Conservation (phyloP, 768 basidiomycete genomes). For the Leccinum longicurvipes region DNA sequence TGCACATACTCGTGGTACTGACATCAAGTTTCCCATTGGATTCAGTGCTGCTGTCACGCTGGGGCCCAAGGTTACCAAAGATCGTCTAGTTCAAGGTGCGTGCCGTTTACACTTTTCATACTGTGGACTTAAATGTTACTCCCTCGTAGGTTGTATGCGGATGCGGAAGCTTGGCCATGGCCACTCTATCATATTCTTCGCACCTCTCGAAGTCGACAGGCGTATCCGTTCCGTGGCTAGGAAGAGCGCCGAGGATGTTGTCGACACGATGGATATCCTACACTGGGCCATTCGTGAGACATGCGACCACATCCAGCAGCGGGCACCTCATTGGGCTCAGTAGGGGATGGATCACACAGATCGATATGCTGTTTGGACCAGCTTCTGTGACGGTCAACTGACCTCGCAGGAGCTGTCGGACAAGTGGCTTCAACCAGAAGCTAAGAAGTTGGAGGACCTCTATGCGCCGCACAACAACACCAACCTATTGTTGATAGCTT, state of each 20-base stretch:
- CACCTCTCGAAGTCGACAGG: constrained; percentile 43
- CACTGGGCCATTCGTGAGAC: constrained; percentile 46
- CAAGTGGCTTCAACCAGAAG: constrained; percentile 41
- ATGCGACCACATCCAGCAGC: constrained; percentile 38
- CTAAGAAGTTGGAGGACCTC: constrained; percentile 33
- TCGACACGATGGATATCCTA: constrained; percentile 35
- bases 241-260: constrained; percentile 1
- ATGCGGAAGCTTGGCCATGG: constrained; percentile 49
- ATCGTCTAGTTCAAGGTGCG: constrained; percentile 21
- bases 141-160: constrained; percentile 47
- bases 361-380: constrained; percentile 25
- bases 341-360: constrained; percentile 39
- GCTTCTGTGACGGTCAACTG: constrained; percentile 9
- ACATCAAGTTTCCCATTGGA: constrained; percentile 30
- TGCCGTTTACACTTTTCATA: neutral
- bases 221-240: constrained; percentile 31
- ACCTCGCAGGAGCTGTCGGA: constrained; percentile 7
- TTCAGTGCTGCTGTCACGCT: constrained; percentile 35
- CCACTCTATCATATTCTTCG: constrained; percentile 49
- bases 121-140: neutral
- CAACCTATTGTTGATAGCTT: neutral
- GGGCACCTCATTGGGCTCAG: constrained; percentile 42
- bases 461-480: neutral
- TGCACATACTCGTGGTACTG: constrained; percentile 37
- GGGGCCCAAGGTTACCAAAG: constrained; percentile 35